Conservation (phyloP, 495 filamentous ascomycete genomes). For the Penicillium canariense region DNA sequence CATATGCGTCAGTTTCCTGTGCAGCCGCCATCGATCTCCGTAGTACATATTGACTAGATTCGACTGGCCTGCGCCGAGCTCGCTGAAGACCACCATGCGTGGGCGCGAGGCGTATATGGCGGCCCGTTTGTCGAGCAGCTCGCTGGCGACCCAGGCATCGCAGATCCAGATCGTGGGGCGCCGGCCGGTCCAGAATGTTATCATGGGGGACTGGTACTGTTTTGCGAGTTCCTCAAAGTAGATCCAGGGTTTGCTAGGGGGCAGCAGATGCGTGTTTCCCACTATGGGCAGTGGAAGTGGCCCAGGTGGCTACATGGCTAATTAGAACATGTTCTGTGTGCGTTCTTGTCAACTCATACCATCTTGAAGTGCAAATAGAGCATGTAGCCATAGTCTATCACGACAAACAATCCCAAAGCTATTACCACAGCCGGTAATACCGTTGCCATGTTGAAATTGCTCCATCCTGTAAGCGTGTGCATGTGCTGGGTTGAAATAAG, state of each 20-base stretch:
- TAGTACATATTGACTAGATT: constrained; percentile 61
- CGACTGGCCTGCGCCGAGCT: constrained; percentile 54
- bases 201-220: constrained; percentile 28
- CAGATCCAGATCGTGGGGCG: constrained; percentile 66
- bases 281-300: constrained; percentile 36
- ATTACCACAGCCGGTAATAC: neutral
- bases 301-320: constrained; percentile 49
- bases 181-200: constrained; percentile 64
- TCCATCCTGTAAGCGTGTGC: neutral
- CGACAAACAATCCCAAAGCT: neutral
- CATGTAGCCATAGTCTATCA: constrained; percentile 16
- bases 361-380: constrained; percentile 15
- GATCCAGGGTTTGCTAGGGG: constrained; percentile 62
- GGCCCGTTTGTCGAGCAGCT: constrained; percentile 36
- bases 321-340: neutral
- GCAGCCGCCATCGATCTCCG: constrained; percentile 58
- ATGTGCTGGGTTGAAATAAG: neutral
- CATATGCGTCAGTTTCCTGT: constrained; percentile 61
- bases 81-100: constrained; percentile 28
- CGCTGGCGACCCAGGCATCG: constrained; percentile 61
- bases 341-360: neutral
- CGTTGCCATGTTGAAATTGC: neutral
- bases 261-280: constrained; percentile 59
- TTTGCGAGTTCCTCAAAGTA: constrained; percentile 61
- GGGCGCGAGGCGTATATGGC: constrained; percentile 27